Conservation (phyloP, 2,329 filamentous ascomycete genomes). For the Penicillium sp. region DNA sequence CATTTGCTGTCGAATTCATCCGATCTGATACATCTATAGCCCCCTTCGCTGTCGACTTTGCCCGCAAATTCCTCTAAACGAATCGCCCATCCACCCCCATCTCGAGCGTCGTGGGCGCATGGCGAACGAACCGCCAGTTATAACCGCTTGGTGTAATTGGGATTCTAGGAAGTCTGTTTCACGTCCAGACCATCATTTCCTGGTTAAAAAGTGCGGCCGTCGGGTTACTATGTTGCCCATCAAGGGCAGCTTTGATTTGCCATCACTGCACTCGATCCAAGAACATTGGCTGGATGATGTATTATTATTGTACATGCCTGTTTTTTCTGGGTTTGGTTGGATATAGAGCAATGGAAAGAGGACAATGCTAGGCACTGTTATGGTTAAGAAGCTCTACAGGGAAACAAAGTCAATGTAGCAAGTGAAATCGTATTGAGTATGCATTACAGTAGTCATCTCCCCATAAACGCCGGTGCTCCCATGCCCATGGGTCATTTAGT, state of each 20-base stretch:
- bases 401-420: not conserved
- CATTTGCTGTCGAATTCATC: not conserved
- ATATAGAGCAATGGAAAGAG: constrained; percentile 21
- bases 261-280: constrained; percentile 2
- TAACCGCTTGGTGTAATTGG: constrained; percentile 6
- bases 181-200: not conserved
- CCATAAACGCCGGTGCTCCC: constrained; percentile 24
- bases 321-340: constrained; percentile 16
- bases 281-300: constrained; percentile 26
- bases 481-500: constrained; percentile 19
- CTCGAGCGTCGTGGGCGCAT: constrained; percentile 1
- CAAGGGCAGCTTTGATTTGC: not conserved
- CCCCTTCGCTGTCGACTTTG: constrained; percentile 51
- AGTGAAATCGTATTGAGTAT: constrained; percentile 21
- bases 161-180: constrained; percentile 1
- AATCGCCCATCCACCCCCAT: constrained; percentile 5
- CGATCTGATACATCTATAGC: constrained; percentile 29
- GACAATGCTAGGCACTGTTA: not conserved
- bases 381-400: not conserved
- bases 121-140: constrained; percentile 7
- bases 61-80: constrained; percentile 47
- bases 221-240: not conserved
- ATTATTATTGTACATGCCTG: constrained; percentile 35
- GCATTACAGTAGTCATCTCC: constrained; percentile 20
- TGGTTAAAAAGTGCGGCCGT: not conserved